These are phyloP conservation scores for Rubus parviflorus DNA, from an alignment of 306 rosid species.

Conservation along the genomic window DNA sequence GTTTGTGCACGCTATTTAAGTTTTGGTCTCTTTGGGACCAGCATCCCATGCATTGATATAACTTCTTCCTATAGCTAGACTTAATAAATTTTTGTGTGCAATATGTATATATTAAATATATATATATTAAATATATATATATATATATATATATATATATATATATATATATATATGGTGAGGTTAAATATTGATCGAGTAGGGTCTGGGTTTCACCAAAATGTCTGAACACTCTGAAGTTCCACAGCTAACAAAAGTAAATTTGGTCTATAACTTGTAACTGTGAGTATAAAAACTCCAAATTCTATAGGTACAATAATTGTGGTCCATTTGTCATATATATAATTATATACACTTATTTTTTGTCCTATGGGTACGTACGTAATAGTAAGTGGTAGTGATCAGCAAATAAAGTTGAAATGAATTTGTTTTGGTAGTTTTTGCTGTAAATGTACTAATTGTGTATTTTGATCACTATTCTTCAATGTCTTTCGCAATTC, in stretches of 20 bases:
- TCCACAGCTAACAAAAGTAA: background rate
- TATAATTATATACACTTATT: too few species aligned
- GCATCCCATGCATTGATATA: background rate
- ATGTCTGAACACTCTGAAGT: background rate
- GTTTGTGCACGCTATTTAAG: background rate
- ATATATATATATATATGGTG: background rate
- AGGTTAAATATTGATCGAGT: constrained; percentile 4
- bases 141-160: background rate
- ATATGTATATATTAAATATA: background rate
- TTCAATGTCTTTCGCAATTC: background rate
- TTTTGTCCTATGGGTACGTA: too few species aligned
- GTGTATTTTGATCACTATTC: background rate
- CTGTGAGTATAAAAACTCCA: background rate
- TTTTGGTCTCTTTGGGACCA: background rate
- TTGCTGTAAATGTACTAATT: background rate
- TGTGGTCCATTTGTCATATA: background rate
- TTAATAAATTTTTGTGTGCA: background rate
- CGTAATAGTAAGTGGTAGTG: too few species aligned
- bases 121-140: too few species aligned
- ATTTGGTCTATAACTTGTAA: background rate
- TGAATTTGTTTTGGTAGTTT: background rate
- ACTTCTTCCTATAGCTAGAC: background rate
- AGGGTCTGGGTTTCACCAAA: constrained; percentile 1
- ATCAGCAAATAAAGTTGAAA: background rate
- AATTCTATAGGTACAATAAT: background rate